phyloP scores from a whole-genome alignment of 768 basidiomycete genomes.

The Tulasnella sp. region DNA sequence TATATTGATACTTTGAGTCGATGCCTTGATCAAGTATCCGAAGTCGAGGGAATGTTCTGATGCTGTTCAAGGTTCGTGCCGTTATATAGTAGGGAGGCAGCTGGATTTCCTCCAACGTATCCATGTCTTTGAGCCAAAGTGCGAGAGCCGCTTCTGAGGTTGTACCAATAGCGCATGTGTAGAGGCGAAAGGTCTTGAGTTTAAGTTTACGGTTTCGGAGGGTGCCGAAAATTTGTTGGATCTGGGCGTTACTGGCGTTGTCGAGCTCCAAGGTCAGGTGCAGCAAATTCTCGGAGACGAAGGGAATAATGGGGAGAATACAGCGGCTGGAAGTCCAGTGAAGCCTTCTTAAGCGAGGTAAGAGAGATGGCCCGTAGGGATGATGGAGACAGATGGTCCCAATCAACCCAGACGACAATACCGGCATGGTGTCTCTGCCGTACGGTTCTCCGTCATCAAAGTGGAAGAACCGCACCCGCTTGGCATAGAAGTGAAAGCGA shows the following conservation, averaged over 20 bases:
- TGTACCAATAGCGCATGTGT: background rate
- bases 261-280: background rate
- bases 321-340: background rate
- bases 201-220: background rate
- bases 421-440: no score
- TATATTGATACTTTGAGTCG: background rate
- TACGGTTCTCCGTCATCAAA: background rate
- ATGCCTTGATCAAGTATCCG: background rate
- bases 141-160: background rate
- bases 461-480: background rate
- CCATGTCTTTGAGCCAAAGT: background rate
- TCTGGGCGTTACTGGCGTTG: background rate
- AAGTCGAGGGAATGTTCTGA: background rate
- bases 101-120: background rate
- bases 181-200: no score
- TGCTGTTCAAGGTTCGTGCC: background rate
- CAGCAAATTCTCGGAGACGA: background rate
- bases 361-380: background rate
- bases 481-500: no score
- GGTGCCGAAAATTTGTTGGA: background rate
- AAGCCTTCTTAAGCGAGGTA: background rate
- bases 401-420: no score
- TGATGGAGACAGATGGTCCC: background rate
- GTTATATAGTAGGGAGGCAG: background rate
- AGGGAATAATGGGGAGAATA: background rate